Conservation (phyloP, 1,139 yeast genomes). For the Protomyces inouyei region DNA sequence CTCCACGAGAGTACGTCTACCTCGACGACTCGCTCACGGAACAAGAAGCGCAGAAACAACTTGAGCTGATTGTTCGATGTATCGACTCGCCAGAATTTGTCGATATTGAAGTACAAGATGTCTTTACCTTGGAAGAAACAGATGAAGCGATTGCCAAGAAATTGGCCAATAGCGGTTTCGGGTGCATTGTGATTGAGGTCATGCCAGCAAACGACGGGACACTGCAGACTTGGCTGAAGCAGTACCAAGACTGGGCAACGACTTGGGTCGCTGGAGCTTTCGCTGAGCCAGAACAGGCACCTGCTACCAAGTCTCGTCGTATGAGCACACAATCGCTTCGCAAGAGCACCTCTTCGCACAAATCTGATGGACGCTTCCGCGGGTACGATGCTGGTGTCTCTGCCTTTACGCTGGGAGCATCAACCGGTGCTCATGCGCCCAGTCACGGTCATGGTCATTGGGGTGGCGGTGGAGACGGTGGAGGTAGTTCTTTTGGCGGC, state of each 20-base stretch:
- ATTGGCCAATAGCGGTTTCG: background rate
- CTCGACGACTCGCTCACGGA: constrained; percentile 1
- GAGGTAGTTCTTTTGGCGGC: no score
- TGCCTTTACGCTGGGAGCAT: no score
- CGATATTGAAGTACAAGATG: constrained; percentile 13
- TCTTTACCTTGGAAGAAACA: constrained; percentile 4
- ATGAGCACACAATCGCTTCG: background rate
- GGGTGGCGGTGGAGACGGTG: no score
- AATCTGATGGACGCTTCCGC: background rate
- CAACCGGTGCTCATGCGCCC: no score
- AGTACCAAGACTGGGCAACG: background rate
- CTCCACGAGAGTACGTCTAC: constrained; percentile 14
- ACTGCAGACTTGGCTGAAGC: background rate
- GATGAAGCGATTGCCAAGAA: constrained; percentile 1
- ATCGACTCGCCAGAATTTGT: constrained; percentile 12
- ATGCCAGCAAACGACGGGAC: background rate
- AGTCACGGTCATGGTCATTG: no score
- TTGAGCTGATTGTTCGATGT: constrained; percentile 1
- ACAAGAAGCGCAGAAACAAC: constrained; percentile 5
- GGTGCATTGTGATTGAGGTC: constrained; percentile 13
- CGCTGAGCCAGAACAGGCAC: background rate
- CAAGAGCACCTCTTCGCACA: background rate
- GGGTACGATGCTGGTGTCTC: no score
- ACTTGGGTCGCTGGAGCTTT: background rate
- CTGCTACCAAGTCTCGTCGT: background rate